phyloP scores from a whole-genome alignment of 1,284 basidiomycete species.

The Leccinum brunneo-olivaceum region DNA sequence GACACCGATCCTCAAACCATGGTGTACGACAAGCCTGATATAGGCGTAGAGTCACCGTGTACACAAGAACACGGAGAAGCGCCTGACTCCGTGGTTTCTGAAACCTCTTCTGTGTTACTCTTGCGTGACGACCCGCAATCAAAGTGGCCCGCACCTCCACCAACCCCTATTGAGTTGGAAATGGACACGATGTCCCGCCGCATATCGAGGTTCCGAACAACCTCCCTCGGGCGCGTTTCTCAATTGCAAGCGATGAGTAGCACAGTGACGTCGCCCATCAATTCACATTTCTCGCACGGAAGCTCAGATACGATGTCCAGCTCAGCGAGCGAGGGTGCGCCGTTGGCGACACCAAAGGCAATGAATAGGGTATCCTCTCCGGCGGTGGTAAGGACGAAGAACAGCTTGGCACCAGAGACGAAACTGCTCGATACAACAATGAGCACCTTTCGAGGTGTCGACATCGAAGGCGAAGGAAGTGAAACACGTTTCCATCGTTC shows the following conservation, averaged over 20 bases:
- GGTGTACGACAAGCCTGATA: neutral
- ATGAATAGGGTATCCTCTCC: conserved; percentile 6
- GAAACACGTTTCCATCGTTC: conserved; percentile 8
- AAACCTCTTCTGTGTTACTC: conserved; percentile 19
- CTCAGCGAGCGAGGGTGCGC: conserved; percentile 18
- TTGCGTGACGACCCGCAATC: conserved; percentile 18
- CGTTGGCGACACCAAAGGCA: conserved; percentile 16
- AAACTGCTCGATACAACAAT: conserved; percentile 27
- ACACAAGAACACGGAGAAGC: conserved; percentile 11
- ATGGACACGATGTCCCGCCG: conserved; percentile 23
- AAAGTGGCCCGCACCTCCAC: conserved; percentile 27
- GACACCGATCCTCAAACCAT: conserved; percentile 3
- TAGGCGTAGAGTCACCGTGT: conserved; percentile 3
- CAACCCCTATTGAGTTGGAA: conserved; percentile 23
- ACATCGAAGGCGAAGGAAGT: conserved; percentile 12
- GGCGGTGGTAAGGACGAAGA: conserved; percentile 8
- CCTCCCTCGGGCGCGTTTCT: conserved; percentile 24
- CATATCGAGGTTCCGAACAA: conserved; percentile 26
- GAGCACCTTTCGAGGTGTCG: conserved; percentile 36
- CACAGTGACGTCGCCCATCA: conserved; percentile 14
- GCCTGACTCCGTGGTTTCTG: conserved; percentile 13
- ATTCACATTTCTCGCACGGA: conserved; percentile 19
- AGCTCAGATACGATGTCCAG: conserved; percentile 24
- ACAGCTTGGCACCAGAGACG: conserved; percentile 21
- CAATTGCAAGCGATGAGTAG: conserved; percentile 19